Evolutionary conservation across 176 grass and related monocot species (phyloP).

Genomic region (sorghum (Sorghum bicolor)): DNA sequence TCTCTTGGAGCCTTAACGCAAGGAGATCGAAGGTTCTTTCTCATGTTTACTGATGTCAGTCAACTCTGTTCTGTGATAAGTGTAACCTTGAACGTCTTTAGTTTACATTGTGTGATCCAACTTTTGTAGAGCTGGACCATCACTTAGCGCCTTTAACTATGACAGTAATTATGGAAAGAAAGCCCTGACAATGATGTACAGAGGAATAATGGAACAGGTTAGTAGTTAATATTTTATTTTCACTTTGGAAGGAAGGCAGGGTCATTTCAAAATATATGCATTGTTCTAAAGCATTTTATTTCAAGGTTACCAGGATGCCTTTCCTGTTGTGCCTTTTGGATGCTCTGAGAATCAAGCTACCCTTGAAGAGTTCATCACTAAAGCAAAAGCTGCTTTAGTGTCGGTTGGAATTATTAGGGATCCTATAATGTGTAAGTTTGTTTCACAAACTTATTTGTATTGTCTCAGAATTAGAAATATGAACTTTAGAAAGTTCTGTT

Average conservation of each 20-base stretch:
- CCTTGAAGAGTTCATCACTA: conserved; percentile 62
- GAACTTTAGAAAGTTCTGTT: conserved; percentile 1
- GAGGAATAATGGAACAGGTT: conserved; percentile 93
- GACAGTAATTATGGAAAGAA: conserved; percentile 92
- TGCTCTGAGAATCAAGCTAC: conserved; percentile 64
- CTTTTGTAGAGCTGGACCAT: conserved; percentile 67
- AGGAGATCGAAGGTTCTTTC: conserved; percentile 89
- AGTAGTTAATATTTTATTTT: not conserved
- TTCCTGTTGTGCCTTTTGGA: conserved; percentile 75
- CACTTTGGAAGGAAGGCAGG: not conserved
- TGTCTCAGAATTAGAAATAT: not conserved
- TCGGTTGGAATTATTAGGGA: conserved; percentile 92
- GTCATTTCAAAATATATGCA: not conserved
- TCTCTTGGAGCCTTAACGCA: conserved; percentile 99
- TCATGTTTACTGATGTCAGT: not conserved
- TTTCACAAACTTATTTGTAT: conserved; percentile 20
- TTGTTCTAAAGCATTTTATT: conserved; percentile 30
- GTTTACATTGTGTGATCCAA: conserved; percentile 8
- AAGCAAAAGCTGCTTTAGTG: conserved; percentile 79
- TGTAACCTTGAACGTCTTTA: conserved; percentile 4
- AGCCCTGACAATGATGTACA: conserved; percentile 76
- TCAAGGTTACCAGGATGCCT: conserved; percentile 52
- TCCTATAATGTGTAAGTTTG: conserved; percentile 62
- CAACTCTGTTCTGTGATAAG: not conserved
- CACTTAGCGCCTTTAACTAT: conserved; percentile 83